Evolutionary conservation across 352 stramenopile genomes (phyloP), one percentile per base, ranked within the genome.

Genomic region (Hyaloperonospora brassicae): DNA sequence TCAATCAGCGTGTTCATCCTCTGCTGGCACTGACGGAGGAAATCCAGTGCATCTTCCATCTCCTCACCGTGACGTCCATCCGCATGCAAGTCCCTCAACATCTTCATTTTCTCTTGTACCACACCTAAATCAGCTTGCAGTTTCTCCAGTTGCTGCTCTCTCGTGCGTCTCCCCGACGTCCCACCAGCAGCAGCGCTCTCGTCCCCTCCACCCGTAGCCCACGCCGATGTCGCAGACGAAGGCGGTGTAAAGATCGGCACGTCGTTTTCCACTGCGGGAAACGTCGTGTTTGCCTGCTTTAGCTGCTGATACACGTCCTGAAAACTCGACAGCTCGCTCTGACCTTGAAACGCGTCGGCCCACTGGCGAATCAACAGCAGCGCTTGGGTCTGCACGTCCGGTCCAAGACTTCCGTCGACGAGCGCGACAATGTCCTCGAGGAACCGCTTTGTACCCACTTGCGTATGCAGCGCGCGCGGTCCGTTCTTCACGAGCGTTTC

Each of bases 1-100:
- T 93, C 84, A 60, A 93, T 93, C 11, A 93, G 61, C 41, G 81
- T 87, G 61, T 93, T 93, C 80, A 93, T 93, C 43, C 84, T 79
- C 5, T 81, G 84, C 50, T 89, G 79, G 55, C 84, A 93, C 56
- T 93, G 84, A 1, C 70, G 79, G 42, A 93, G 52, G 50, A 93
- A 93, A 55, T 93, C 84, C 39, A 90, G 50, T 11, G 79, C 68
- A 34, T 93, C 73, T 23, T 93, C 84, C 14, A 84, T 57, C 27
- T 74, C 62, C 17, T 86, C 78, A 11, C 51, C 58, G 7, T 58
- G 56, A 13, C 62, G 53, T 21, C 63, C 71, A 5, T 53, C 38
- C 2, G 57, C 52, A n/a, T 71, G 58, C 0, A 89, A 30, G 21
- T 82, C 67, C 12, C 66, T 70, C 25, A 85, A 68, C 9, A 64